Percentiles rank a stretch among this genome's conserved stretches.
Evolutionary conservation across 2,329 filamentous ascomycete genomes (phyloP).

Genomic region (Hypomyces rosellus): DNA sequence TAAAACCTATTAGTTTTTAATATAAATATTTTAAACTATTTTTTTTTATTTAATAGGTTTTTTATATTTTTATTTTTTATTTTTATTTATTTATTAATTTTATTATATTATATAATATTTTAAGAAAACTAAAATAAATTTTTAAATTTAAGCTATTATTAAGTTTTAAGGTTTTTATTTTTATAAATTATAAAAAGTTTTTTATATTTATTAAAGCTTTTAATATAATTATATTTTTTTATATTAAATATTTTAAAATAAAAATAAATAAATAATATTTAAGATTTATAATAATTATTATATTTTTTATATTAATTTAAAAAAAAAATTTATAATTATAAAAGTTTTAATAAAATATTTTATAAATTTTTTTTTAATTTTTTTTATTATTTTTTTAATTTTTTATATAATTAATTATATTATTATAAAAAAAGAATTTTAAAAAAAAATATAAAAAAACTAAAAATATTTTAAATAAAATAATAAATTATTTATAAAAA

Average conservation of each 20-base stretch:
- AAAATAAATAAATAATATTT: too few species aligned
- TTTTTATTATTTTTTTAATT: too few species aligned
- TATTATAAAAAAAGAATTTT: constrained; percentile 1
- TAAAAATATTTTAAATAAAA: background rate
- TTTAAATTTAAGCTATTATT: constrained; percentile 3
- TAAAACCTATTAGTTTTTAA: too few species aligned
- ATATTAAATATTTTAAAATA: too few species aligned
- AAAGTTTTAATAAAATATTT: too few species aligned
- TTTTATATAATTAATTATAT: too few species aligned
- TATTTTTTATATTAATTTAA: background rate
- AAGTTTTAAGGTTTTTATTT: too few species aligned
- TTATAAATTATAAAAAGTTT: too few species aligned
- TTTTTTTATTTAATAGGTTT: background rate
- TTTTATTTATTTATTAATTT: background rate
- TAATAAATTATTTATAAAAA: background rate
- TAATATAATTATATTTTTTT: too few species aligned
- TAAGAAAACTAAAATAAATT: background rate
- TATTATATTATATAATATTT: background rate
- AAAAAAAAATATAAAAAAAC: background rate
- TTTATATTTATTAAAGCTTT: too few species aligned
- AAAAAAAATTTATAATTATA: background rate
- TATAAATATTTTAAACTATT: background rate
- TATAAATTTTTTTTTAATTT: background rate
- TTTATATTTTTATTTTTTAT: background rate
- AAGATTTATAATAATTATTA: too few species aligned